Percentiles rank a stretch among this genome's conserved stretches.
Evolutionary conservation across 1,139 yeast species (phyloP).

Genomic region (Geotrichum siamense): DNA sequence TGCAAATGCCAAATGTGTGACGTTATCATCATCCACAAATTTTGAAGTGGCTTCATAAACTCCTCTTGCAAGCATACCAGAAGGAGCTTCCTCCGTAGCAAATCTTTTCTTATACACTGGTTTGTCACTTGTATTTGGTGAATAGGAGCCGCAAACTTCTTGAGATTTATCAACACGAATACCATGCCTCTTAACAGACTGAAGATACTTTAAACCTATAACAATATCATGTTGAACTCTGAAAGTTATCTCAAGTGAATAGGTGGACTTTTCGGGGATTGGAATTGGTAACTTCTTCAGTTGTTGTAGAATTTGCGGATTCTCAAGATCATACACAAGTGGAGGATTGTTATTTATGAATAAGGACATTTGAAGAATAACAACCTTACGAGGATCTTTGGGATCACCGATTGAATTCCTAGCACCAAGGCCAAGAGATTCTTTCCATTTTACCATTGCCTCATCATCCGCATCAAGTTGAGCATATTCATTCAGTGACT

Average conservation of each 20-base stretch:
- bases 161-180: conserved; percentile 80
- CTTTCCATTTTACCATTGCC: conserved; percentile 88
- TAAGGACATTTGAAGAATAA: conserved; percentile 68
- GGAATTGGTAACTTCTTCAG: conserved; percentile 54
- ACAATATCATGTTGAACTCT: conserved; percentile 86
- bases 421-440: conserved; percentile 61
- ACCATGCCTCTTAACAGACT: conserved; percentile 78
- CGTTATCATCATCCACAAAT: conserved; percentile 83
- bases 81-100: conserved; percentile 88
- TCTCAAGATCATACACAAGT: conserved; percentile 50
- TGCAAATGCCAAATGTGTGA: conserved; percentile 63
- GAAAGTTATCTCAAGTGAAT: conserved; percentile 67
- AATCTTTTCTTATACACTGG: conserved; percentile 68
- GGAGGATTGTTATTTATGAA: conserved; percentile 52
- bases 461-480: conserved; percentile 83
- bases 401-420: conserved; percentile 57
- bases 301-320: conserved; percentile 32
- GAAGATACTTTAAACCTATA: conserved; percentile 83
- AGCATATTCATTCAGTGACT: conserved; percentile 78
- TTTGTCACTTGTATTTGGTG: conserved; percentile 79
- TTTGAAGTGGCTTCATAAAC: conserved; percentile 72
- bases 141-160: conserved; percentile 84
- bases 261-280: conserved; percentile 72
- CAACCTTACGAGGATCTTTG: conserved; percentile 71
- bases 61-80: conserved; percentile 85